Evolutionary conservation across 208 protist genomes (phyloP).

Genomic region (Trypanosoma vivax): DNA sequence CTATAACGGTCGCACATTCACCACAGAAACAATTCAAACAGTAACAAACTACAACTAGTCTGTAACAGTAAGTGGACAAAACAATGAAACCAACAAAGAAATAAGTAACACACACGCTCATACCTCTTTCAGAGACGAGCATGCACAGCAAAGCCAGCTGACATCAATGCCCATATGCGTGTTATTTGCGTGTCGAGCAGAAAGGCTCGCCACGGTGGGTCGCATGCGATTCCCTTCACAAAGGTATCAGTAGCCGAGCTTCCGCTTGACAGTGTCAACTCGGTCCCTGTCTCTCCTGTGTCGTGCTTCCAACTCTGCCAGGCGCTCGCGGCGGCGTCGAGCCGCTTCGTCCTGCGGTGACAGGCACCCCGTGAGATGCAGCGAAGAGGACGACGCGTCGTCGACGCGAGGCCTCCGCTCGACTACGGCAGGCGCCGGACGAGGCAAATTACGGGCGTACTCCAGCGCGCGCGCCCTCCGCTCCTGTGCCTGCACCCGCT

Average conservation of each 20-base stretch:
- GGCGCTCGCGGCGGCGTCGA: slow-evolving; percentile 22
- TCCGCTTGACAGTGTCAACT: slow-evolving; percentile 42
- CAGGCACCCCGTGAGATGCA: neutral
- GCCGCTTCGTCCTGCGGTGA: slow-evolving; percentile 16
- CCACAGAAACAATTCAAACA: no score
- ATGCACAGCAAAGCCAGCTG: no score
- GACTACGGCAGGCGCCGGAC: neutral
- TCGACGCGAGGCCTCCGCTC: neutral
- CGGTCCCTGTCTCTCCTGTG: slow-evolving; percentile 44
- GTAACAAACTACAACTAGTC: no score
- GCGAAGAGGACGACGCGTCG: neutral
- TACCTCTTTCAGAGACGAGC: no score
- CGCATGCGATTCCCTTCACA: neutral
- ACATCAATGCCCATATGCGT: no score
- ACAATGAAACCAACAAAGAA: no score
- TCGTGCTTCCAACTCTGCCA: slow-evolving; percentile 50
- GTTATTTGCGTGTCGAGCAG: no score
- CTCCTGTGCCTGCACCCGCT: slow-evolving; percentile 34
- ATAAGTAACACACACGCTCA: no score
- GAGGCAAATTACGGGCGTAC: slow-evolving; percentile 38
- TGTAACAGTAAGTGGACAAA: no score
- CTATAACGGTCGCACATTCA: no score
- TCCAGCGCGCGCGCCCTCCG: slow-evolving; percentile 45
- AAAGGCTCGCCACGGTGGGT: no score
- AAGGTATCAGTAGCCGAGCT: slow-evolving; percentile 20